Percentiles rank a stretch among this genome's conserved stretches.
Evolutionary conservation across 345 rosid species (phyloP).

Genomic region (Eucalyptus caleyi): DNA sequence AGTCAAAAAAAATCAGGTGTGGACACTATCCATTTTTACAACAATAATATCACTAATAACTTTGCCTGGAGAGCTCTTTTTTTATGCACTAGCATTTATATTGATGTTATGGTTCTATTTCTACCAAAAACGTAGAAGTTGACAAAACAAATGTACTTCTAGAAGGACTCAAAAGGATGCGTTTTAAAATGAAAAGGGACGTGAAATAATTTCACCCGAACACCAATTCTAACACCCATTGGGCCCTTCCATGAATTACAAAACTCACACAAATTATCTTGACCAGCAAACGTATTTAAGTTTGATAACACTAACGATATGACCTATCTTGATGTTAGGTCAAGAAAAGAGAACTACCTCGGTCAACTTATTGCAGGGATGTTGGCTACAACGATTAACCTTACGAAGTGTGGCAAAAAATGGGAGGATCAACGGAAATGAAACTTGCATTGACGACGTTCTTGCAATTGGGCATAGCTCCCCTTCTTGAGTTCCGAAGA

Average conservation of each 20-base stretch:
- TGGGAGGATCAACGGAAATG: rapidly evolving
- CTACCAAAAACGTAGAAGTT: background rate
- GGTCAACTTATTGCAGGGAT: too few relatives aligned
- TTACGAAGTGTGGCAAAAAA: too few relatives aligned
- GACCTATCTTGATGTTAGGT: too few relatives aligned
- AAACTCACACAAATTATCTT: background rate
- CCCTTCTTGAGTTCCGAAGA: too few relatives aligned
- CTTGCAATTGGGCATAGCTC: too few relatives aligned
- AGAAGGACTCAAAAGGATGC: background rate
- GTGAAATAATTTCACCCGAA: background rate
- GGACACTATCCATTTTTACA: background rate
- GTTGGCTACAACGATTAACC: too few relatives aligned
- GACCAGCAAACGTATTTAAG: background rate
- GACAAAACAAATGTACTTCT: background rate
- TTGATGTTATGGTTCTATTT: background rate
- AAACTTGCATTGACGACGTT: too few relatives aligned
- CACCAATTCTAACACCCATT: background rate
- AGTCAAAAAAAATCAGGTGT: rapidly evolving
- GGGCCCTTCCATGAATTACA: background rate
- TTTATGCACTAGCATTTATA: rapidly evolving
- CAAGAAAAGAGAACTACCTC: too few relatives aligned
- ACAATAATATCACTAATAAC: rapidly evolving
- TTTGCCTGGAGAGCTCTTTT: background rate
- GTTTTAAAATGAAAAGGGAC: background rate
- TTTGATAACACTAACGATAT: too few relatives aligned